Base-by-base conservation (phyloP, 441 rosid species). In the Populus hybrid region DNA sequence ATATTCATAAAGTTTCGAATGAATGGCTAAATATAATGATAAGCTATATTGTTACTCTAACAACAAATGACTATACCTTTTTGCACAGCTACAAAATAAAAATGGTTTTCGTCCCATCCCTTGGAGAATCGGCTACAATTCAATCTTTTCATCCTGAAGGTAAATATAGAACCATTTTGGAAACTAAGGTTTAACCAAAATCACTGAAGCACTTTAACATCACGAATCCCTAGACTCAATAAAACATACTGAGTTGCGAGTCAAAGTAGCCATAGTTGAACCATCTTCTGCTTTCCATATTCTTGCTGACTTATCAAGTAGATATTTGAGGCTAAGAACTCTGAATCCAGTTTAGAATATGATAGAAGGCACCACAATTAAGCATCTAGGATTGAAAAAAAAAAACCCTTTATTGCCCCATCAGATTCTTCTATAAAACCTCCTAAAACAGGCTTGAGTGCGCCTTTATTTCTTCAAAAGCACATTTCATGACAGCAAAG, bases 101-200 rank as follows among this genome's bases (percentile, higher is more conserved):
- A 96, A 93, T 61, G 98, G 99, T 77, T 94, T 96, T n/a, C 68
- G 94, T 93, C 64, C 98, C 98, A 79, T 96, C 99, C 89, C n/a
- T 88, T 93, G 42, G 98, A 94, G 79, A 94, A 92, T 21, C 93
- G 90, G 77, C 97, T n/a, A 94, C 70, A 94, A 83, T 78, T 94
- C 98, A 76, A 96, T 85, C 42, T 80, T 92, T 82, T 95, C 99
- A 81, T 92, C 94, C 98, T 95, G 86, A 79, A 82, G 2, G 16
- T 69, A 83, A 72, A 74, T 75, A 23, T 69, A 40, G 26, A 68
- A 21, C 18, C 74, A n/a, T 50, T 33, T 76, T 68, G 69, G 68
- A 64, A 53, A 56, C n/a, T n/a, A 75, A 70, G 36, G 28, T 75
- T 45, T 70, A 68, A 70, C 35, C 16, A 78, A 78, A 81, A 68